Evolutionary conservation across 2,329 filamentous ascomycete genomes (phyloP), one percentile per base, ranked within the genome.

Genomic region (Diaporthe citrichinensis): DNA sequence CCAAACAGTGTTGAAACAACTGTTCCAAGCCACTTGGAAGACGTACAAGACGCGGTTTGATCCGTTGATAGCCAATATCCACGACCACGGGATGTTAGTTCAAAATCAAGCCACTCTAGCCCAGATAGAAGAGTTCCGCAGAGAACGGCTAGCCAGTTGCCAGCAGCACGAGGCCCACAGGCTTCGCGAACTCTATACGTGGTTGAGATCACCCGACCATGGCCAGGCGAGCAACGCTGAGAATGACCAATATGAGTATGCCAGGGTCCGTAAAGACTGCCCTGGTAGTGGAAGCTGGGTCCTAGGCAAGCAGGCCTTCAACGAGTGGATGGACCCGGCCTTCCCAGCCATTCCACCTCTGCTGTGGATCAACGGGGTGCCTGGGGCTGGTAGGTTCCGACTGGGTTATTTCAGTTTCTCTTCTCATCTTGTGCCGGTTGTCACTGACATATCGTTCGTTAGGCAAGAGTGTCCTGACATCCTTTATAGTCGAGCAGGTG

Each of bases 321-420:
- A 76, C 12, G 65, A 78, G 7, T 83, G 81, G 81, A 76, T 78
- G 46, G 75, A 79, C 41, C 74, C 77, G 23, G 72, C 61, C n/a
- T 76, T 65, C 39, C 76, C 75, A 51, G 73, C 72, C 4, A 49
- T 77, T 5, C 81, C 82, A 12, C 75, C 62, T 15, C 51, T 84
- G 34, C 61, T 86, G 15, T 86, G 84, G 84, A 73, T 86, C 1
- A 83, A 81, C 75, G 85, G 85, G 3, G 85, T 82, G 15, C 84
- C 84, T 34, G 85, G 85, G 12, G 83, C 84, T 62, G 84, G 85
- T 84, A 78, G 77, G 79, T 67, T 14, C 49, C 36, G 5, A 1
- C 20, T 23, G 41, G 14, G 23, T 8, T 15, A 3, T 31, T 20
- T 3, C 36, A 41, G 1, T 4, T 14, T 44, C 2, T 28, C 15